Conservation (phyloP, 2,329 filamentous ascomycete genomes). For the Diaporthe batatas region DNA sequence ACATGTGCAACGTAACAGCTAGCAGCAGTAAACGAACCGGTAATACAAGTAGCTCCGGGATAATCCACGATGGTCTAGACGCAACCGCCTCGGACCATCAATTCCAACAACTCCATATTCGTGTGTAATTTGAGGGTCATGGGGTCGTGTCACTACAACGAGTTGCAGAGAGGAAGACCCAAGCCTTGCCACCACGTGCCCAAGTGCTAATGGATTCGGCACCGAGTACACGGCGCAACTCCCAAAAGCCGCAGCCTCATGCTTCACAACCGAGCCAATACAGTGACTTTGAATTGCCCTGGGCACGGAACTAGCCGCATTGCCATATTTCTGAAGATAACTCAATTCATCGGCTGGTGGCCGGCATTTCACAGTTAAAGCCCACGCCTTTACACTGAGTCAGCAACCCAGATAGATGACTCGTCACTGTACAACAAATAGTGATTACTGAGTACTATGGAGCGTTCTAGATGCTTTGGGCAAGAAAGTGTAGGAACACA, state of each 20-base stretch:
- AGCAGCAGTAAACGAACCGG: not conserved
- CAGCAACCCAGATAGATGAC: slow-evolving; percentile 17
- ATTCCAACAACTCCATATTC: not conserved
- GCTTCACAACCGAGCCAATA: not conserved
- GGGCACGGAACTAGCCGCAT: not conserved
- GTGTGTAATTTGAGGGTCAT: not conserved
- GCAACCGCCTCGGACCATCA: not conserved
- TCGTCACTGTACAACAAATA: not conserved
- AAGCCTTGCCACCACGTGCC: not conserved
- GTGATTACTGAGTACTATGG: not conserved
- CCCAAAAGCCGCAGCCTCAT: not conserved
- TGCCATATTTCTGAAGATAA: slow-evolving; percentile 8
- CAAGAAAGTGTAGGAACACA: not conserved
- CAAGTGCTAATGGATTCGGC: slow-evolving; percentile 2
- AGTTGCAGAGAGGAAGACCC: not conserved
- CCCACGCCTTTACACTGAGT: slow-evolving; percentile 3
- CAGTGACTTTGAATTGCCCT: not conserved
- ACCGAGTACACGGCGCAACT: slow-evolving; percentile 9
- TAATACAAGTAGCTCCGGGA: not conserved
- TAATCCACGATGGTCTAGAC: not conserved
- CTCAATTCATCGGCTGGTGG: not conserved
- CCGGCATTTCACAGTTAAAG: not conserved
- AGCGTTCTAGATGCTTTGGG: not conserved
- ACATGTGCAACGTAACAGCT: not conserved
- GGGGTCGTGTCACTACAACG: not conserved